Evolutionary conservation across 208 protist genomes (phyloP), one percentile per base, ranked within the genome.

Genomic region (Trypanosoma brucei): DNA sequence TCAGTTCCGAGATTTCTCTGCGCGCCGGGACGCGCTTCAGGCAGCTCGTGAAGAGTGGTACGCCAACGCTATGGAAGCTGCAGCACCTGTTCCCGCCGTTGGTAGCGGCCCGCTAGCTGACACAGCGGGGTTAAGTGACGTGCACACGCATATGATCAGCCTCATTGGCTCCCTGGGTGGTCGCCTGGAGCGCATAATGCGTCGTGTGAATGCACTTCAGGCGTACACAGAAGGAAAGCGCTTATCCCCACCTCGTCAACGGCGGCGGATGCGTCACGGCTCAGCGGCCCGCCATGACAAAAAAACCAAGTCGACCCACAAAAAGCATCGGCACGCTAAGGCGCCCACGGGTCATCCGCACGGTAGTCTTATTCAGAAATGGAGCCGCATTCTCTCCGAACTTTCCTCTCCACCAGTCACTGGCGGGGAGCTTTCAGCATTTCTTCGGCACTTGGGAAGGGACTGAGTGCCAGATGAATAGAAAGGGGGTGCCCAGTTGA

Each of bases 21-120:
- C 33, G 22, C 66, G 73, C 53, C 68, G 58, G 13, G 73, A 59
- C 11, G 58, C 49, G 8, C 60, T 79, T 61, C 49, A 46, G 22
- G 62, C 60, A n/a, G 66, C 73, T 48, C 60, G 68, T 55, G 66
- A 73, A 30, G 73, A 79, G 45, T 79, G 73, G 73, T 48, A 71
- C 2, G 45, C 40, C 22, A 62, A 67, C 8, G 7, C 75, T 33
- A 7, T 49, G 4, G 52, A 66, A 31, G 35, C 67, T 14, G 67
- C 31, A 14, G 13, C 4, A 6, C n/a, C 38, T 34, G 33, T 57
- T 0, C 52, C 35, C 35, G 31, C 54, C 31, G 55, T 30, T 44
- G 42, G 44, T 40, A 58, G 55, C 3, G 55, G 14, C 2, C n/a
- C 36, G 2, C 14, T 40, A 5, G 3, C 39, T 35, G 48, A 30